Base-by-base conservation (phyloP, 257 asterid species). In the Striga asiatica region DNA sequence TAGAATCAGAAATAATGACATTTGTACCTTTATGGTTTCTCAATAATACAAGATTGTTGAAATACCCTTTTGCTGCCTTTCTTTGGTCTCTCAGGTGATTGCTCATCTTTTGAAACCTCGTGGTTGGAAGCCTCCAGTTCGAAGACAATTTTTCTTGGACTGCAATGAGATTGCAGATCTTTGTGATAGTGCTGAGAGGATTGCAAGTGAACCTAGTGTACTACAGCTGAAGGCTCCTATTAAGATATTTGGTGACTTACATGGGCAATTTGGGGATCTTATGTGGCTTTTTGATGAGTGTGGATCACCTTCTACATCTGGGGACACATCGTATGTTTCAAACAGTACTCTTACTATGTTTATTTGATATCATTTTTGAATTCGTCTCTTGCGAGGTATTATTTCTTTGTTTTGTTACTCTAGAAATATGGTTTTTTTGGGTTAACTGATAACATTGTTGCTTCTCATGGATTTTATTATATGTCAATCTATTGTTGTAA, bases 71-170 rank as follows among this genome's bases (percentile, higher is more conserved):
- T n/a, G n/a, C n/a, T n/a, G n/a, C 29, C 65, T 46, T 70, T 47
- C 5, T 50, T 52, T 28, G 25, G 35, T 25, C 51, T 39, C 54
- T 58, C 79, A 89, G 98, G 94, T 86, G 71, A 78, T 89, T 60
- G 84, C 86, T 55, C 88, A 89, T 73, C 93, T 89, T 55, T 61
- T 89, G 72, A 86, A 83, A 66, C 98, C 98, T 72, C 95, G 96
- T 65, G 98, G 98, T 39, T 92, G 98, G 98, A 92, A 88, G 74
- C 98, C 97, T 46, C 98, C 98, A 52, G 97, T 92, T 61, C 79
- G 78, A 17, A 81, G 98, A 24, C 95, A 87, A 35, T 92, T 84
- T 81, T 92, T 92, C 86, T 67, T 89, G 86, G 98, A 89, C 56
- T 89, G 96, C 73, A 81, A 86, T 71, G 98, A 89, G 77, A 84